Evolutionary conservation across 1,139 yeast species (phyloP).

Genomic region (Hansenula anomala): DNA sequence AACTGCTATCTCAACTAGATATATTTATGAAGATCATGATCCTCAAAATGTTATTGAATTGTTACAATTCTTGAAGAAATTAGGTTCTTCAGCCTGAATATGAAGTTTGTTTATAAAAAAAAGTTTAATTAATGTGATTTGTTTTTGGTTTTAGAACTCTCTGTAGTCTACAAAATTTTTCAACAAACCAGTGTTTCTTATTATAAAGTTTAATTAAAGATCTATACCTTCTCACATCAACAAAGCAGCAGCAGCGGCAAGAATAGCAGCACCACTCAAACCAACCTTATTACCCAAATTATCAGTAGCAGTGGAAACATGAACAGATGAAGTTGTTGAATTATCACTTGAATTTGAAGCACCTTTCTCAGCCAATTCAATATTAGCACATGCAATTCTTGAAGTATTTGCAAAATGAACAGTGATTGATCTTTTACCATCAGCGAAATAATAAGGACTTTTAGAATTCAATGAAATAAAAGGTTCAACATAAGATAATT

Average conservation of each 20-base stretch:
- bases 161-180: no score
- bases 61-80: constrained; percentile 33
- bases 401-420: constrained; percentile 43
- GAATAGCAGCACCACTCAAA: neutral
- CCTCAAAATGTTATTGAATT: constrained; percentile 77
- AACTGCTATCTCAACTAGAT: constrained; percentile 81
- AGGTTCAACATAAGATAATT: constrained; percentile 42
- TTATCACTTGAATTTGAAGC: neutral
- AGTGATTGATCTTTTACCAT: constrained; percentile 43
- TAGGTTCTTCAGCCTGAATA: neutral
- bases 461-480: constrained; percentile 38
- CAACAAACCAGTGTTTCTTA: no score
- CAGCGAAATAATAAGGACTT: constrained; percentile 15
- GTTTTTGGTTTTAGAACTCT: no score
- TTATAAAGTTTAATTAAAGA: no score
- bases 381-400: constrained; percentile 53
- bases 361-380: constrained; percentile 12
- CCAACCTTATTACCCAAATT: neutral
- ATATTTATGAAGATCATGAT: constrained; percentile 84
- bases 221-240: neutral
- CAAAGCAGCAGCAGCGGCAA: constrained; percentile 2
- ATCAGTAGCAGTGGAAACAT: neutral
- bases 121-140: no score
- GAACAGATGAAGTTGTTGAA: neutral
- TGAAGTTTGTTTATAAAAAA: no score